Percentiles rank a stretch among this genome's conserved stretches.
Conservation (phyloP, 441 rosid genomes). For the Gossypium laxum region DNA sequence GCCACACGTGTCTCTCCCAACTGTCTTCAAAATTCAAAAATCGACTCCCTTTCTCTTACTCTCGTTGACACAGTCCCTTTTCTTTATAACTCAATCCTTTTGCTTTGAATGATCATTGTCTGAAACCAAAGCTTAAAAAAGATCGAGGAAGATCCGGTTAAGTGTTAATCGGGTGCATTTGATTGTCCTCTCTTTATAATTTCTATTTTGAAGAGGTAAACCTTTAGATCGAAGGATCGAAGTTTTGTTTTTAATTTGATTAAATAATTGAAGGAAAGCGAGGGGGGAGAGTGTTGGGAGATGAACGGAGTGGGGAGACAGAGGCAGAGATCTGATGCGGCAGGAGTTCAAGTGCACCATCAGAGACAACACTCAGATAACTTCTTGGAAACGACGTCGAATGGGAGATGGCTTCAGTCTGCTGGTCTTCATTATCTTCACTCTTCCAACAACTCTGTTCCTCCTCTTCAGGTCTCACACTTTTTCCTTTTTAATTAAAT, state of each 20-base stretch:
- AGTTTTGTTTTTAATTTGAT: neutral
- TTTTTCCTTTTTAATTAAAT: neutral
- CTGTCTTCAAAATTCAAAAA: constrained; percentile 10
- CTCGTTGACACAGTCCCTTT: neutral
- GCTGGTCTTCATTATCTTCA: constrained; percentile 81
- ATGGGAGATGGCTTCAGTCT: constrained; percentile 89
- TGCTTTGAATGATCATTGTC: constrained; percentile 3
- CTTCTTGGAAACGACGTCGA: constrained; percentile 58
- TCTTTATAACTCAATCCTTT: neutral
- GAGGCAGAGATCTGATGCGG: constrained; percentile 74
- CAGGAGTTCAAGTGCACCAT: constrained; percentile 67
- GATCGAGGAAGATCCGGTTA: neutral
- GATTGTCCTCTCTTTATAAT: neutral
- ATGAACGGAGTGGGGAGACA: constrained; percentile 71
- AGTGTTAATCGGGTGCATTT: neutral
- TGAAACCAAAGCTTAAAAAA: neutral
- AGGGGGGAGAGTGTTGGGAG: constrained; percentile 12
- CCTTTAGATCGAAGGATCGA: constrained; percentile 2
- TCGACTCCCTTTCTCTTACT: neutral
- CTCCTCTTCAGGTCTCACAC: constrained; percentile 46
- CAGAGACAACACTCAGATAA: constrained; percentile 80
- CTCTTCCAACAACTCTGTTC: constrained; percentile 43
- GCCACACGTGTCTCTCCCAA: constrained; percentile 3
- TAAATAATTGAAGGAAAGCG: neutral
- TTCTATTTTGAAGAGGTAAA: neutral